Base-by-base conservation (phyloP, 1,284 basidiomycete genomes). In the Vanrija humicola region DNA sequence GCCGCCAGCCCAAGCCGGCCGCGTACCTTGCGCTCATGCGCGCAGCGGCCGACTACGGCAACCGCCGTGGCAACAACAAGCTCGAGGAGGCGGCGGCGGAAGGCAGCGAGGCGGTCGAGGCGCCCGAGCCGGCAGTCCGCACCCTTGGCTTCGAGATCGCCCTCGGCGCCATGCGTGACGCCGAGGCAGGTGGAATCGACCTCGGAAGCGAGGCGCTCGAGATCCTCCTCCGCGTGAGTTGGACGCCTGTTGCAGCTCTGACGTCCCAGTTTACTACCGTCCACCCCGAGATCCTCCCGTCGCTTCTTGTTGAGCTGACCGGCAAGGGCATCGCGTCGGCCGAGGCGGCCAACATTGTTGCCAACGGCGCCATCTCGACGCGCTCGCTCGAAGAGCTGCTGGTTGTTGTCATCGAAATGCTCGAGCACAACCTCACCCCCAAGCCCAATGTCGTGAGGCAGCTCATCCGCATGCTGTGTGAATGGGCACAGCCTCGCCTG, bases 111-210 rank as follows among this genome's bases (percentile, higher is more conserved):
- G 40, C 40, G 21, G 21, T 5, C 21, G 21, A 29, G 28, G 28
- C 28, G 28, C 3, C 6, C 28, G 28, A 34, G 12, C 34, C 34
- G 34, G 10, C 28, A 28, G 34, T 34, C 34, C 34, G 34, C 29
- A 42, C 47, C 6, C 54, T 73, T 10, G 72, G 67, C 5, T 66
- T 68, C 56, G 64, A 68, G 56, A 58, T 74, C 26, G 68, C 68
- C 3, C 54, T 65, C 34, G 66, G 54, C 8, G 66, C 70, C 0
- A 66, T 65, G 55, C 54, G 65, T 26, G 72, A 74, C 43, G 72
- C 72, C 10, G 48, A 56, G n/a, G 54, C 53, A 0, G 70, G 68
- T 14, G 63, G 62, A 1, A 55, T 72, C 19, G 68, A 71, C 19
- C 58, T 74, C 6, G 69, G 68, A 8, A 38, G 43, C 9, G 62